A percentile compares a stretch with the other conserved stretches of the same genome.
Evolutionary conservation across 352 stramenopile genomes (phyloP).

Genomic region (Globisporangium megalacanthum): DNA sequence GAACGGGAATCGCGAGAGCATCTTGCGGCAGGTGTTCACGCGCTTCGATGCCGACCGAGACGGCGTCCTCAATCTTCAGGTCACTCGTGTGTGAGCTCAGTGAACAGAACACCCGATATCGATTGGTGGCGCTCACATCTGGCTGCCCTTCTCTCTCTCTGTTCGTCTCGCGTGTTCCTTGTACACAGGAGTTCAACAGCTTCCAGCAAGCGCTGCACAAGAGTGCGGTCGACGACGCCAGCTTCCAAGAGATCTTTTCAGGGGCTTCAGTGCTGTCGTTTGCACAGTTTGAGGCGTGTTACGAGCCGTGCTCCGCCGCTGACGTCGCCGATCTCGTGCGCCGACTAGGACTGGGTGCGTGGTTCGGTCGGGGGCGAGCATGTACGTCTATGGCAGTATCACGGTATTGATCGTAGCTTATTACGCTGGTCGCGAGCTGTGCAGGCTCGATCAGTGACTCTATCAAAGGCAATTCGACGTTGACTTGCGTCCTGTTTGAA

Average conservation of each 20-base stretch:
- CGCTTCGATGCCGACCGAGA: slow-evolving; percentile 36
- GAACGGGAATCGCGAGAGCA: slow-evolving; percentile 29
- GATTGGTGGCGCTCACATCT: too few species aligned
- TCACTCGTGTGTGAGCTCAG: slow-evolving; percentile 1
- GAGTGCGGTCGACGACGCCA: slow-evolving; percentile 28
- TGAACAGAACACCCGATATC: not conserved
- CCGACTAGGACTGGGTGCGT: slow-evolving; percentile 39
- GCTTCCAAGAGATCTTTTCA: slow-evolving; percentile 35
- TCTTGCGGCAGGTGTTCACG: slow-evolving; percentile 35
- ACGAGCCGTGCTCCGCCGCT: slow-evolving; percentile 27
- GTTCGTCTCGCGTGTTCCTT: not conserved
- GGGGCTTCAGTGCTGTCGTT: slow-evolving; percentile 19
- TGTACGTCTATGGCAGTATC: not conserved
- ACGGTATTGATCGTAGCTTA: not conserved
- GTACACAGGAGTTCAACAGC: slow-evolving; percentile 44
- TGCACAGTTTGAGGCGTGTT: slow-evolving; percentile 31
- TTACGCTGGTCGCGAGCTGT: not conserved
- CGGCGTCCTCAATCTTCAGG: slow-evolving; percentile 34
- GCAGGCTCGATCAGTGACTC: slow-evolving; percentile 33
- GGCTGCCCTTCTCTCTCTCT: not conserved
- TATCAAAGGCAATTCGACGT: slow-evolving; percentile 22
- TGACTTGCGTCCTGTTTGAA: slow-evolving; percentile 26
- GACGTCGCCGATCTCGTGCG: slow-evolving; percentile 27
- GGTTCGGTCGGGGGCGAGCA: not conserved
- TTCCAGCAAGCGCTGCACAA: slow-evolving; percentile 48